Percentiles rank a stretch among this genome's conserved stretches.
Evolutionary conservation across 176 grass and related monocot species (phyloP).

Genomic region (Oryza brachyantha): DNA sequence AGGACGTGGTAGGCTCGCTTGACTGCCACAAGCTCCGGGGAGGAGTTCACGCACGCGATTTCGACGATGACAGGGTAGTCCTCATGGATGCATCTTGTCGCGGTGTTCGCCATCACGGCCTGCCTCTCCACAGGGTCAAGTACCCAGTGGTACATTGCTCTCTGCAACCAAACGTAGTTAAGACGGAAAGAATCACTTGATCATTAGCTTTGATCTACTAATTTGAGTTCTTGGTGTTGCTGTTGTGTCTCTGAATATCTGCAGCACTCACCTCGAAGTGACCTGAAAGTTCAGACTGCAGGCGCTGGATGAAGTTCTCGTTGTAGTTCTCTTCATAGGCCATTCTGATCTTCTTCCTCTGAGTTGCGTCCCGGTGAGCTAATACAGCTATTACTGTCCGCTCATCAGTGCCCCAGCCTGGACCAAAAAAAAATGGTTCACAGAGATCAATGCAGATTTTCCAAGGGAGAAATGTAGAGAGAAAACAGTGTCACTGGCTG

Average conservation of each 20-base stretch:
- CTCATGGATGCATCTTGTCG: constrained; percentile 45
- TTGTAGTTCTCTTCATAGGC: constrained; percentile 61
- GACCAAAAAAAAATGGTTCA: background rate
- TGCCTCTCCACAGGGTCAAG: constrained; percentile 66
- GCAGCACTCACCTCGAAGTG: constrained; percentile 57
- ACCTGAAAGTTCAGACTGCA: constrained; percentile 72
- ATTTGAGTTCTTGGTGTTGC: background rate
- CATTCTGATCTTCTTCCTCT: constrained; percentile 64
- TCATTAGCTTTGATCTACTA: background rate
- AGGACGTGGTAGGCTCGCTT: constrained; percentile 72
- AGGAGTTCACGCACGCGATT: constrained; percentile 59
- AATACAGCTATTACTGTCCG: constrained; percentile 62
- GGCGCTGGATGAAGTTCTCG: constrained; percentile 55
- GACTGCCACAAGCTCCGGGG: constrained; percentile 50
- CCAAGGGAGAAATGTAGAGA: background rate
- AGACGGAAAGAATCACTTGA: background rate
- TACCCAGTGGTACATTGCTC: constrained; percentile 66
- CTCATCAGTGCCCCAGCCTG: constrained; percentile 97
- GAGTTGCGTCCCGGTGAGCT: constrained; percentile 59
- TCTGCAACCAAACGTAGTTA: constrained; percentile 36
- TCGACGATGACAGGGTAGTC: constrained; percentile 62
- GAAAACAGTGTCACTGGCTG: background rate
- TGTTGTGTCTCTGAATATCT: background rate
- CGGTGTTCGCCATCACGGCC: constrained; percentile 56
- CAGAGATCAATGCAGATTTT: background rate